Base-by-base conservation (phyloP, 768 basidiomycete species). In the Boletales sp. region DNA sequence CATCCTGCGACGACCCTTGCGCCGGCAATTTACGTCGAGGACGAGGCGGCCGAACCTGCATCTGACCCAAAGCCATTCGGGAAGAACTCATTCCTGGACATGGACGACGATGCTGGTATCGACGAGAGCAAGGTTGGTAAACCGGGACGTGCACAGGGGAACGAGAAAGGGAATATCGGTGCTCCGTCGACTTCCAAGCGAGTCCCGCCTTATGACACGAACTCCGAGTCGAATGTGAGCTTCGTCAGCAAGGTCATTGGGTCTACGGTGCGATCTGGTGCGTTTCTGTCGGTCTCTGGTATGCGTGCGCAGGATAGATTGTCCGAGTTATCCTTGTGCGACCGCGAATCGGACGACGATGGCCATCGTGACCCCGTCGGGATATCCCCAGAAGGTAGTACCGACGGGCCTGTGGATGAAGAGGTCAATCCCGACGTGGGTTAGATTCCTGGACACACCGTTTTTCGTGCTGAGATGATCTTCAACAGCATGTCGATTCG, bases 21-120 rank as follows among this genome's bases (percentile, higher is more conserved):
- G 6, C 61, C 53, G 2, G 45, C 58, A 14, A 62, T 63, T 5
- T 45, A 19, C 30, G 58, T 62, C 40, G 61, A 62, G 42, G 47
- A 55, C 11, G 61, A 63, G 47, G 45, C 37, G 2, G 30, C 32
- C 5, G 44, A 51, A n/a, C 43, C 58, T 1, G 24, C 7, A 21
- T 31, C 45, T 21, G 55, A 39, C 0, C 44, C 38, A 12, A 42
- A 27, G 6, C 44, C 37, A 8, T 47, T 34, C 19, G 61, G 52
- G 1, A 51, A 40, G 46, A 52, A n/a, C 24, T 54, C 61, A 6
- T 57, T 52, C 29, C 42, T 60, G 36, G 38, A 45, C 15, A 41
- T 57, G 34, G 45, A 50, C 14, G 44, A 40, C 8, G 48, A 43
- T 15, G 50, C 12, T 15, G 8, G 14, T 14, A 15, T 40, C 32